phyloP scores from a whole-genome alignment of 495 filamentous ascomycete genomes.

The Xanthoparmelia taractica region DNA sequence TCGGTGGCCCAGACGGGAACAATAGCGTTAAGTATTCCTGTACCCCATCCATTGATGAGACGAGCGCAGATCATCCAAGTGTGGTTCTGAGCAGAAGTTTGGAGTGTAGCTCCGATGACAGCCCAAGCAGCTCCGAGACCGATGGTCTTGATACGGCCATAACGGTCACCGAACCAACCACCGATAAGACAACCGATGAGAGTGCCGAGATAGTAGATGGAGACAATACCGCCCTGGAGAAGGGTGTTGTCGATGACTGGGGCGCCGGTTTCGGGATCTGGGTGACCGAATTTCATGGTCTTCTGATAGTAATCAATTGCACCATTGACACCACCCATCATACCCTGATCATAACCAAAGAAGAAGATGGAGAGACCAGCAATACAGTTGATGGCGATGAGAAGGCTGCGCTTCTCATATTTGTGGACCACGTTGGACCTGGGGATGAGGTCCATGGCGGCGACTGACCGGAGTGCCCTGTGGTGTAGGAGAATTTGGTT shows the following conservation, averaged over 20 bases:
- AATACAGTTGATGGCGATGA: slow-evolving; percentile 57
- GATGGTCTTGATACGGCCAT: slow-evolving; percentile 56
- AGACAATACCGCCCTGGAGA: slow-evolving; percentile 59
- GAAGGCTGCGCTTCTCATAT: slow-evolving; percentile 54
- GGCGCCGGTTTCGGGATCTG: slow-evolving; percentile 39
- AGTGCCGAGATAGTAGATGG: slow-evolving; percentile 65
- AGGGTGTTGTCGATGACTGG: slow-evolving; percentile 53
- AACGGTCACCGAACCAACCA: slow-evolving; percentile 54
- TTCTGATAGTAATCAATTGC: slow-evolving; percentile 52
- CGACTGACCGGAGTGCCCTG: slow-evolving; percentile 5
- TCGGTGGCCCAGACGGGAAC: slow-evolving; percentile 68
- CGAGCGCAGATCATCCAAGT: slow-evolving; percentile 67
- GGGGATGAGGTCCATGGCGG: slow-evolving; percentile 34
- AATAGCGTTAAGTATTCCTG: slow-evolving; percentile 64
- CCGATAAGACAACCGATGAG: slow-evolving; percentile 53
- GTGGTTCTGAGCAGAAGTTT: slow-evolving; percentile 55
- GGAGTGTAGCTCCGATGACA: slow-evolving; percentile 51
- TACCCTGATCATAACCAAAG: slow-evolving; percentile 61
- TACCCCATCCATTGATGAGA: slow-evolving; percentile 60
- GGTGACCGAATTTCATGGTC: slow-evolving; percentile 58
- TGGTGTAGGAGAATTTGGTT: neutral
- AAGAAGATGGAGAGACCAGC: slow-evolving; percentile 55
- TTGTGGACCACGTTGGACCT: slow-evolving; percentile 53
- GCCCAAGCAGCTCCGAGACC: slow-evolving; percentile 49
- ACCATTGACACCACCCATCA: slow-evolving; percentile 71